These are phyloP conservation scores for Eucalyptus lansdowneana DNA, from an alignment of 345 rosid species.

Conservation along the genomic window DNA sequence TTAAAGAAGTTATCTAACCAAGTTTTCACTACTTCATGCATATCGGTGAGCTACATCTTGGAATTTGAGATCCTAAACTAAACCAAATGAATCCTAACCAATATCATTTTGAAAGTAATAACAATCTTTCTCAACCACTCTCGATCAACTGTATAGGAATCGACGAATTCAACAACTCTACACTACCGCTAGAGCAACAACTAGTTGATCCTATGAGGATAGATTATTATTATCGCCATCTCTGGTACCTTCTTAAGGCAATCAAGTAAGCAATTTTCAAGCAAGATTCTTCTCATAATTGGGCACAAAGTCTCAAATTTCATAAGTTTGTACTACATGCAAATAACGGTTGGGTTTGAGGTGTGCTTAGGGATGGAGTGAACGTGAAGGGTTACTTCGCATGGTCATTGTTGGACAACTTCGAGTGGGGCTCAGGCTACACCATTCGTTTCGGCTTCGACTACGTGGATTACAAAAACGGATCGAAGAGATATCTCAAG, in stretches of 20 bases:
- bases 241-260: constrained; percentile 4
- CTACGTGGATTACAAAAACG: constrained; percentile 39
- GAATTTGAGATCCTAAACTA: neutral
- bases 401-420: constrained; percentile 58
- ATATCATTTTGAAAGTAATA: neutral
- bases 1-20: neutral
- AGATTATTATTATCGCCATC: constrained; percentile 12
- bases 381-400: constrained; percentile 37
- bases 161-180: constrained; percentile 9
- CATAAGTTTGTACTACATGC: neutral
- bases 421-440: constrained; percentile 48
- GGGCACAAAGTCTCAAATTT: neutral
- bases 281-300: neutral
- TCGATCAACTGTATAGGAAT: neutral
- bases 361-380: constrained; percentile 25
- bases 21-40: neutral
- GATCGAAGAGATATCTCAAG: constrained; percentile 37
- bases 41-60: neutral
- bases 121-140: neutral
- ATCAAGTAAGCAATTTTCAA: constrained; percentile 17
- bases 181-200: constrained; percentile 9
- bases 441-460: constrained; percentile 33
- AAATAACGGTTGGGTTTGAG: neutral
- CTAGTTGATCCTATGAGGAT: constrained; percentile 18
- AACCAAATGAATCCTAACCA: neutral